phyloP scores from a whole-genome alignment of 2,329 filamentous ascomycete genomes.

The Penicillium sp. region DNA sequence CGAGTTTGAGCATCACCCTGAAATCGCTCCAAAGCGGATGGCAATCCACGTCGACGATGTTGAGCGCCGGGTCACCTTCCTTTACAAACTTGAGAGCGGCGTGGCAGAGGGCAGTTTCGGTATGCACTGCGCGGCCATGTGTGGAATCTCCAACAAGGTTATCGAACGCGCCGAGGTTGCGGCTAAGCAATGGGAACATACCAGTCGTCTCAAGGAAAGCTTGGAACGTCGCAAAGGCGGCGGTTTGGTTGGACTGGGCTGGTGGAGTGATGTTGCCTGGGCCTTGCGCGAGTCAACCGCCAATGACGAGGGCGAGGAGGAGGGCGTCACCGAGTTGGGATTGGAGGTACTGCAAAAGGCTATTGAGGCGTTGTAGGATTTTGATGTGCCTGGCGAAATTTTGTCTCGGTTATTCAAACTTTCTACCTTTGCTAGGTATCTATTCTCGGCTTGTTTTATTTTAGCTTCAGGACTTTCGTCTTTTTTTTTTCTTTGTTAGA shows the following conservation, averaged over 20 bases:
- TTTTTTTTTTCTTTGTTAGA: too few species aligned
- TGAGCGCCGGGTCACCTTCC: constrained; percentile 81
- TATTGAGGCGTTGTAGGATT: constrained; percentile 47
- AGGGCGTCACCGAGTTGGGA: constrained; percentile 43
- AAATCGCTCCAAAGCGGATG: constrained; percentile 83
- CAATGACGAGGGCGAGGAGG: constrained; percentile 27
- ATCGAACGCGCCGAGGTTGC: constrained; percentile 84
- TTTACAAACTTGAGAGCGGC: constrained; percentile 89
- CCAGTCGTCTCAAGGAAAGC: constrained; percentile 80
- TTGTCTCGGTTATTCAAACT: neutral
- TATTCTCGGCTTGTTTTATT: too few species aligned
- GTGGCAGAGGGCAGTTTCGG: constrained; percentile 96
- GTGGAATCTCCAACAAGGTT: constrained; percentile 76
- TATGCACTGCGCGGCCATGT: constrained; percentile 99
- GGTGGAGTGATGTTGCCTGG: constrained; percentile 81
- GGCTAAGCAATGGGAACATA: constrained; percentile 91
- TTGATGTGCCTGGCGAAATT: neutral
- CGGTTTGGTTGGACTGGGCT: constrained; percentile 74
- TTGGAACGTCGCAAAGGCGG: constrained; percentile 73
- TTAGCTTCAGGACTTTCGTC: too few species aligned
- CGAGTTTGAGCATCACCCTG: constrained; percentile 83
- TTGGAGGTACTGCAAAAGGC: constrained; percentile 53
- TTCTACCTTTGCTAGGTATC: too few species aligned
- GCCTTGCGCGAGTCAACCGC: constrained; percentile 54
- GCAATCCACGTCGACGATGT: constrained; percentile 86